Evolutionary conservation across 2,329 filamentous ascomycete genomes (phyloP).

Genomic region (Fusarium irregulare): DNA sequence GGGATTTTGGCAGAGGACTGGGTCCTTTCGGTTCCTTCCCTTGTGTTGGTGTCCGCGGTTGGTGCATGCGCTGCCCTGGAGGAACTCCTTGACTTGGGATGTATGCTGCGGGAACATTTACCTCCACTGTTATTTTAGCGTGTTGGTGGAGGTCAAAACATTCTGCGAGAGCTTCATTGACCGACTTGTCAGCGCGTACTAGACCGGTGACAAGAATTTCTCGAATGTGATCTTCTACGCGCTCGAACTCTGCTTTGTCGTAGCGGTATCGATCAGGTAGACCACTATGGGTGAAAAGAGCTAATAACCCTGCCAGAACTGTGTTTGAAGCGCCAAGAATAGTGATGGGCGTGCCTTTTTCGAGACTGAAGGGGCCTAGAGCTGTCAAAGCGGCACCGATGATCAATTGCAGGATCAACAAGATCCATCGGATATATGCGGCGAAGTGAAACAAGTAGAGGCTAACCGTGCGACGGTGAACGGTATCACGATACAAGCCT

Average conservation of each 20-base stretch:
- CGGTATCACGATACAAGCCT: constrained; percentile 62
- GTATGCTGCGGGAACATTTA: constrained; percentile 60
- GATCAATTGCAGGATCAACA: constrained; percentile 62
- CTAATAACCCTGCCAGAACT: constrained; percentile 61
- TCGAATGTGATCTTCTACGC: constrained; percentile 63
- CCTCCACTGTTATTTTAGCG: constrained; percentile 60
- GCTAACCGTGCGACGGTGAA: constrained; percentile 58
- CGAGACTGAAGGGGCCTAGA: constrained; percentile 57
- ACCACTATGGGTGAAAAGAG: constrained; percentile 65
- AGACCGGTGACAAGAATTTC: constrained; percentile 62
- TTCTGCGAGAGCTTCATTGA: constrained; percentile 60
- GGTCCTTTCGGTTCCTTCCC: not conserved
- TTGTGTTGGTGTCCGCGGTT: not conserved
- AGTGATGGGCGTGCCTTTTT: constrained; percentile 58
- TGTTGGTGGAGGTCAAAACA: constrained; percentile 60
- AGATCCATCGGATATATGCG: constrained; percentile 56
- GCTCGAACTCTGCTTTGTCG: constrained; percentile 61
- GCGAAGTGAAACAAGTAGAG: constrained; percentile 58
- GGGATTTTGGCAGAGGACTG: not conserved
- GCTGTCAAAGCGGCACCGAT: constrained; percentile 62
- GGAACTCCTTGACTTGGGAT: constrained; percentile 42
- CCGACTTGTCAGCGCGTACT: constrained; percentile 54
- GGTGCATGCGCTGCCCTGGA: constrained; percentile 15
- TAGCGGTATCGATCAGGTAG: constrained; percentile 63
- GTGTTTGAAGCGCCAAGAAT: constrained; percentile 64